A percentile compares a stretch with the other conserved stretches of the same genome.
phyloP scores from a whole-genome alignment of 1,284 basidiomycete genomes.

The Boletellus deceptivus region DNA sequence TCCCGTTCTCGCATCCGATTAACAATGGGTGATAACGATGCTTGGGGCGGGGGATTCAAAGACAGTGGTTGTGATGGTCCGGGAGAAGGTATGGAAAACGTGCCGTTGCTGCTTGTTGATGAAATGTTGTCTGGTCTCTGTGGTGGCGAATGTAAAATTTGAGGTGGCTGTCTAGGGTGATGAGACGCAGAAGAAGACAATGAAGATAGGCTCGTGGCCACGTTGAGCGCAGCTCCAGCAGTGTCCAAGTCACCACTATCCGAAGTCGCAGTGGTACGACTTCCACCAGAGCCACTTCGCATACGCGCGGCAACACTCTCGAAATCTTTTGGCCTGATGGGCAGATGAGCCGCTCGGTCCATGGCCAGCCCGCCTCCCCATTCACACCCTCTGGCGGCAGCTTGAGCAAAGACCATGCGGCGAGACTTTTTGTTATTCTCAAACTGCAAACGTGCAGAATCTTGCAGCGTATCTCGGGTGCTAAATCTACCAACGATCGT shows the following conservation, averaged over 20 bases:
- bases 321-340: slow-evolving; percentile 39
- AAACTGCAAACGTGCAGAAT: slow-evolving; percentile 70
- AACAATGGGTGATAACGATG: slow-evolving; percentile 67
- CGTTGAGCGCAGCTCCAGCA: slow-evolving; percentile 37
- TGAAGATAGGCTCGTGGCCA: slow-evolving; percentile 48
- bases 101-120: slow-evolving; percentile 44
- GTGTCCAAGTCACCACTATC: slow-evolving; percentile 67
- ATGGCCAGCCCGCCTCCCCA: slow-evolving; percentile 44
- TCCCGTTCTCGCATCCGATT: slow-evolving; percentile 76
- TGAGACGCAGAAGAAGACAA: slow-evolving; percentile 40
- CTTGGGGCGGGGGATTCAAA: slow-evolving; percentile 32
- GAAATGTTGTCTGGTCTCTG: slow-evolving; percentile 34
- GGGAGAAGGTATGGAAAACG: slow-evolving; percentile 45
- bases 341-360: slow-evolving; percentile 40
- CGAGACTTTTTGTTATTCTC: slow-evolving; percentile 76
- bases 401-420: slow-evolving; percentile 64
- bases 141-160: slow-evolving; percentile 42
- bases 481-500: slow-evolving; percentile 46
- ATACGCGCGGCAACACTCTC: slow-evolving; percentile 46
- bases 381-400: slow-evolving; percentile 60
- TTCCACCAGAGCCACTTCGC: slow-evolving; percentile 78
- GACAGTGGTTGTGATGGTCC: slow-evolving; percentile 40
- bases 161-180: slow-evolving; percentile 56
- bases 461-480: slow-evolving; percentile 72
- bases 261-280: slow-evolving; percentile 69